Base-by-base conservation (phyloP, 805 yeast species). In the Spathaspora sp. region DNA sequence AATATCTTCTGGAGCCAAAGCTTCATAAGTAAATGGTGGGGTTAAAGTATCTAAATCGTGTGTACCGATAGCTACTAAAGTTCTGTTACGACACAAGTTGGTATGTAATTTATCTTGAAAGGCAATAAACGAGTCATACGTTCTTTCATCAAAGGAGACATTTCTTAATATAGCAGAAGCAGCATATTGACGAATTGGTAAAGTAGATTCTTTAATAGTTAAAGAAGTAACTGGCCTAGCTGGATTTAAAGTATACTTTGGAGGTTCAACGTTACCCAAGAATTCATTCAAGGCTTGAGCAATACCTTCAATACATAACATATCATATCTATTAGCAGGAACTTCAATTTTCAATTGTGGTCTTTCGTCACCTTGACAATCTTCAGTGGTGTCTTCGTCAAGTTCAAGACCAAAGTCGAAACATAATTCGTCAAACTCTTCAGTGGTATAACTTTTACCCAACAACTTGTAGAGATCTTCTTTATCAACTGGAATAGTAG, bases 221-320 rank as follows among this genome's bases (percentile, higher is more conserved):
- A 94, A 75, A 40, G 81, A 73, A 52, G 77, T 69, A 54, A 77
- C 75, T 44, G 96, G 90, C 43, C 75, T 77, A 42, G 83, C 79
- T 46, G 85, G 82, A 42, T 78, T 71, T 53, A 88, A 75, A 49
- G 73, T 81, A 77, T 80, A 93, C 29, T 72, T 69, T 48, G 99
- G 97, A 43, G 87, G 76, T 46, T 72, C 66, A 5, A 69, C 61
- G 54, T 81, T 82, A 38, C 96, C 96, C 61, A 93, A 77, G 66
- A 89, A 94, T 67, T 92, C 96, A 64, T 91, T 91, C 66, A 94
- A 77, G 1, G 98, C 93, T 66, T 90, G 96, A 1, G 97, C 91
- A 70, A 94, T 91, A 66, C 99, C 99, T 73, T 94, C 99, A 61
- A 91, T 87, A 77, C 99, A 96, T 58, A 94, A 83, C 92, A 94